A percentile compares a stretch with the other conserved stretches of the same genome.
These are phyloP conservation scores for Dactylorhiza incarnata DNA, from an alignment of 106 monocot species.

Conservation along the genomic window DNA sequence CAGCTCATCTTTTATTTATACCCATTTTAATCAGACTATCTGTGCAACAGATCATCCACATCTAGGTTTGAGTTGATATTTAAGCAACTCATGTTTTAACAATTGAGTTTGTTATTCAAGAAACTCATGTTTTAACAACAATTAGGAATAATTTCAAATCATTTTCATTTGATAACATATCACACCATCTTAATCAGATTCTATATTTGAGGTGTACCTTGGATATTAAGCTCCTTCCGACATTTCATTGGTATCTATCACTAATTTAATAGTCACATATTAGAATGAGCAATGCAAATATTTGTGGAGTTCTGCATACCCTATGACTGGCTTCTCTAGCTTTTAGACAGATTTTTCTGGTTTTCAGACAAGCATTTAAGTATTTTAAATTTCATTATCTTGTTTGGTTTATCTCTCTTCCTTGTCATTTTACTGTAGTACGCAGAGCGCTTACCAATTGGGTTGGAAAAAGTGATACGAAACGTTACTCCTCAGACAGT, in stretches of 20 bases:
- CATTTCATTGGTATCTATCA: neutral
- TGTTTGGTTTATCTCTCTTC: neutral
- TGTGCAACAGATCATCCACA: neutral
- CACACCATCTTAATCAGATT: neutral
- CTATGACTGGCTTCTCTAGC: neutral
- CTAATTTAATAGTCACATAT: neutral
- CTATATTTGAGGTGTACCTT: neutral
- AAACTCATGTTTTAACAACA: neutral
- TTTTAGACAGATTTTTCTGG: neutral
- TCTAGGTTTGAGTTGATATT: neutral
- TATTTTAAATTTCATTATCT: neutral
- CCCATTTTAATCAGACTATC: neutral
- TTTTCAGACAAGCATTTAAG: neutral
- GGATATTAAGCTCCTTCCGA: neutral
- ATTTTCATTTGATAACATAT: neutral
- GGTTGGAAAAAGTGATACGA: conserved; percentile 86
- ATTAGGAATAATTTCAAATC: neutral
- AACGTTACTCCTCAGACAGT: conserved; percentile 76
- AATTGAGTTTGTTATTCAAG: neutral
- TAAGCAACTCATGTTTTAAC: neutral
- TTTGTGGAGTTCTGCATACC: neutral
- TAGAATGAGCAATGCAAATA: neutral
- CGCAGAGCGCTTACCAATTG: conserved; percentile 94
- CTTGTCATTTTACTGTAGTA: conserved; percentile 48
- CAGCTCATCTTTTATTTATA: neutral